Evolutionary conservation across 139 green algal species (phyloP).

Genomic region (Chlorella ohadii): DNA sequence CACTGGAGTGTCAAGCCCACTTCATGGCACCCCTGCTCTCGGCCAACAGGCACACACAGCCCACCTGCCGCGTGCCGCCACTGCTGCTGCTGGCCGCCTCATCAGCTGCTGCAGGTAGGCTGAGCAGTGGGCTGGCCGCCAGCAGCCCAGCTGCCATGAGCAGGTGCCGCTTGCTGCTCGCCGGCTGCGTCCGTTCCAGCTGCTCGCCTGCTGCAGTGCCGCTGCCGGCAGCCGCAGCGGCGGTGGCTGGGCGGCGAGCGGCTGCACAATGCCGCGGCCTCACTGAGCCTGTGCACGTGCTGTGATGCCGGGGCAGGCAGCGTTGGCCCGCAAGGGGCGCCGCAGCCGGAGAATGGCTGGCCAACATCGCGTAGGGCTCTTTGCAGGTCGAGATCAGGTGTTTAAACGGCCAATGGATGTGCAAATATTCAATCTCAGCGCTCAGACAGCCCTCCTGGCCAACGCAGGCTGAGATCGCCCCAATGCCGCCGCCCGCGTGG

Average conservation of each 20-base stretch:
- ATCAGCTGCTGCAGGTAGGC: neutral
- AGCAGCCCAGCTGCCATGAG: neutral
- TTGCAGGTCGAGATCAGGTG: no score
- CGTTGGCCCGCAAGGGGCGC: no score
- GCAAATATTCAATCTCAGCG: no score
- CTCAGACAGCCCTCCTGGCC: no score
- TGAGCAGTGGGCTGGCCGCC: neutral
- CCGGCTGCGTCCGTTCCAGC: neutral
- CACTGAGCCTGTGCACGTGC: neutral
- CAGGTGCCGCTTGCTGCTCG: neutral
- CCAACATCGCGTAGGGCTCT: no score
- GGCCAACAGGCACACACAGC: no score
- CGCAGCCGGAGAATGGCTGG: no score
- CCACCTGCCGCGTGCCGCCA: neutral
- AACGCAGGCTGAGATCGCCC: no score
- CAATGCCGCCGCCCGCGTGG: no score
- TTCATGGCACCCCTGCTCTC: neutral
- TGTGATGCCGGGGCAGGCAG: no score
- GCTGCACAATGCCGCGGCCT: neutral
- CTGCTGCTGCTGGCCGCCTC: neutral
- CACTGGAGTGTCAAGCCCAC: neutral
- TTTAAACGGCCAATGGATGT: no score
- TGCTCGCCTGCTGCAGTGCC: neutral
- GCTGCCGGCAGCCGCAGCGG: neutral
- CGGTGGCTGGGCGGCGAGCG: neutral